Base-by-base conservation (phyloP, 2,329 filamentous ascomycete species). In the Fusarium irregulare region DNA sequence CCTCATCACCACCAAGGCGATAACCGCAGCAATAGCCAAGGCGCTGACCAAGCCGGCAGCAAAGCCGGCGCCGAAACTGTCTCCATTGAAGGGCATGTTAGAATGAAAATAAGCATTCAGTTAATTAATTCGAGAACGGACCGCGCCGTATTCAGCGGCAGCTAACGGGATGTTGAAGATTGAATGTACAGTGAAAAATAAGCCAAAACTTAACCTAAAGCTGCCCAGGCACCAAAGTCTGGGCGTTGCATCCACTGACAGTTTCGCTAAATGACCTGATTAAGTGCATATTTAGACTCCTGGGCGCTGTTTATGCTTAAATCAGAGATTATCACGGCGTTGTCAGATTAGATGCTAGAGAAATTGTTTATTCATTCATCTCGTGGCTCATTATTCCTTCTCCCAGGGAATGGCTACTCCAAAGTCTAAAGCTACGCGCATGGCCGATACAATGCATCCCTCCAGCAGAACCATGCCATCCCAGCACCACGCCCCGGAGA, bases 401-500 rank as follows among this genome's bases (percentile, higher is more conserved):
- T 70, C 60, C 77, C 81, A 83, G 0, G 82, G 82, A 21, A 83
- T 71, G 8, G 78, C 71, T 7, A 89, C 83, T 9, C 79, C 85
- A 71, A 89, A 82, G 14, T 81, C 83, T n/a, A 78, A 70, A 1
- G 87, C 88, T 46, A 89, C 80, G 34, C 83, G 80, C 82, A 87
- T 86, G 2, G 88, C 87, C 10, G 87, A 89, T 4, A 87, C 81
- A 5, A 89, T 79, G 58, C 88, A 90, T 3, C 88, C 88, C 74
- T 89, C 88, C 6, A 90, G 75, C 18, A 90, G 70, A 2, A 90
- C 87, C 87, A 90, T 87, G 4, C 88, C 88, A 74, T 90, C 88
- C 87, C 87, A 89, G 69, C 87, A 90, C 88, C 87, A 90, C 0
- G 86, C 85, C 8, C 88, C 88, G 1, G 83, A 81, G 14, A 89